Conservation (phyloP, 148 eudicot genomes). For the Rhododendron griersonianum region DNA sequence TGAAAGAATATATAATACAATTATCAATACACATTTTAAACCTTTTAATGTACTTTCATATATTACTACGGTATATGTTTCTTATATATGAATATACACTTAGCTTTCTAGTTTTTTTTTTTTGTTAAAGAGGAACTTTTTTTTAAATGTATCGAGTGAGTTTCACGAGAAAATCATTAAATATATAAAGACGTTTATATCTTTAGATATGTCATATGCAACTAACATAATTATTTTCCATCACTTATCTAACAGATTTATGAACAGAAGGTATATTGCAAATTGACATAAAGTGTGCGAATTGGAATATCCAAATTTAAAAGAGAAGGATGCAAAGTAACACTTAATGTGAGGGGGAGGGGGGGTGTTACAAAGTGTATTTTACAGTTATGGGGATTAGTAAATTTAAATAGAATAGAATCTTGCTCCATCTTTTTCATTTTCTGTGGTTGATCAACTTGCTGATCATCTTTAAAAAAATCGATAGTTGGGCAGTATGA, state of each 20-base stretch:
- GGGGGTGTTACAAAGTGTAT: background rate
- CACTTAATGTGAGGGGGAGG: background rate
- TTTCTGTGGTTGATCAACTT: background rate
- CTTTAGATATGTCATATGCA: background rate
- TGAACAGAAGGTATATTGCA: background rate
- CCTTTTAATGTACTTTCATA: background rate
- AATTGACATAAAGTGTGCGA: background rate
- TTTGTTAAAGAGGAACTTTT: background rate
- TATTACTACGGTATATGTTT: no score
- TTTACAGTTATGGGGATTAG: background rate
- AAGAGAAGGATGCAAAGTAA: background rate
- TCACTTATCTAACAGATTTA: background rate
- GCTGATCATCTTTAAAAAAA: no score
- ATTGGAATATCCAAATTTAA: no score
- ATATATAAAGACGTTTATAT: background rate
- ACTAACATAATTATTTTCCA: background rate
- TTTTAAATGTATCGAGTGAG: no score
- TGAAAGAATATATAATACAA: no score
- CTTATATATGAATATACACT: no score
- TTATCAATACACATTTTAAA: background rate
- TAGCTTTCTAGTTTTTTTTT: no score
- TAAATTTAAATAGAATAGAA: background rate
- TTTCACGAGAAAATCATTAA: no score
- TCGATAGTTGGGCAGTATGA: background rate
- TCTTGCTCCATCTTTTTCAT: background rate